Percentiles rank a stretch among this genome's conserved stretches.
These are phyloP conservation scores for Aquilaria agallochum DNA, from an alignment of 441 rosid species.

Conservation along the genomic window DNA sequence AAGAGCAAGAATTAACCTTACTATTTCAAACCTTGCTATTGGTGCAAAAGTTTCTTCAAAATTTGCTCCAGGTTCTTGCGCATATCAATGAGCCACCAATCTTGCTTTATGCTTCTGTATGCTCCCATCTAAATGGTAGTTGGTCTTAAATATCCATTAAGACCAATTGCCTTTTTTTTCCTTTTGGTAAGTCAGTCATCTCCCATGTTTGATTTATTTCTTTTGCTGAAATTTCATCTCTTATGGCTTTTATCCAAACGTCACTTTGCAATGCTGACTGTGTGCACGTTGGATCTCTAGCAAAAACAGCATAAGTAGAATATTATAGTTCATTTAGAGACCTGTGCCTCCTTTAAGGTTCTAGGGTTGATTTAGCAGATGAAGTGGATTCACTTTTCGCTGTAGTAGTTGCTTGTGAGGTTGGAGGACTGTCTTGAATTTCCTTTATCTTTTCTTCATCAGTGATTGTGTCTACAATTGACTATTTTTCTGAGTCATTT, in stretches of 20 bases:
- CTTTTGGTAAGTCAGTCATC: neutral
- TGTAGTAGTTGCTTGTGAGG: no score
- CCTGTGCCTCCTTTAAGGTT: no score
- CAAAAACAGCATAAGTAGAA: no score
- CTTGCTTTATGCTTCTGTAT: conserved; percentile 10
- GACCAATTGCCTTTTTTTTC: conserved; percentile 12
- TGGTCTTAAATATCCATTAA: conserved; percentile 17
- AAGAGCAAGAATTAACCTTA: neutral
- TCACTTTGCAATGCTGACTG: neutral
- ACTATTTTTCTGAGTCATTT: no score
- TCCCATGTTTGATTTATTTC: conserved; percentile 15
- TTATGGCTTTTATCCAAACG: conserved; percentile 8
- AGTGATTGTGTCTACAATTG: no score
- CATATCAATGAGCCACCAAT: conserved; percentile 8
- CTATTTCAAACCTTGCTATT: neutral
- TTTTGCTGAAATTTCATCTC: conserved; percentile 4
- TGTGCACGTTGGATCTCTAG: neutral
- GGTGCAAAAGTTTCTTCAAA: neutral
- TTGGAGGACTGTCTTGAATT: no score
- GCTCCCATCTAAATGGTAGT: neutral
- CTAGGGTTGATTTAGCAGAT: no score
- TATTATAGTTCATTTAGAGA: no score
- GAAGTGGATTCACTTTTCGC: no score
- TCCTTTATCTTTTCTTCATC: no score
- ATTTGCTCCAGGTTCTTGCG: neutral